These are phyloP conservation scores for Bimuria novae-zelandiae DNA, from an alignment of 2,329 filamentous ascomycete genomes.

Conservation along the genomic window DNA sequence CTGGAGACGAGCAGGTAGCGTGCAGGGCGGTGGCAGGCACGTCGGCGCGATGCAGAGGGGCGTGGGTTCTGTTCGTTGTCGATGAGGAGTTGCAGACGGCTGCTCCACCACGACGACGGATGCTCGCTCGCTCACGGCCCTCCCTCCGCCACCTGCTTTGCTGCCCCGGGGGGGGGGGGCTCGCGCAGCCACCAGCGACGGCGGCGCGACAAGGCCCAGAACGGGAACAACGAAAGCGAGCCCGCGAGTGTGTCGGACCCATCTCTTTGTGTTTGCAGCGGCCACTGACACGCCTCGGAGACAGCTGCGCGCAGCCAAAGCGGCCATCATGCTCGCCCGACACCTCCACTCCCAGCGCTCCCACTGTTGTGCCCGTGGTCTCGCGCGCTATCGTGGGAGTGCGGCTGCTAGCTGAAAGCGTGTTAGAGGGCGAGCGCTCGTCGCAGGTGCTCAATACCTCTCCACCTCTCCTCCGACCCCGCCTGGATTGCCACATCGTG, in stretches of 20 bases:
- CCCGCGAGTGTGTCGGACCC: not conserved
- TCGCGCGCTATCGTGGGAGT: not conserved
- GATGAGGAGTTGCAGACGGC: slow-evolving; percentile 15
- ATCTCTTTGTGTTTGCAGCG: not conserved
- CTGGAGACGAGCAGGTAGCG: not conserved
- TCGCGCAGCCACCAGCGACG: slow-evolving; percentile 10
- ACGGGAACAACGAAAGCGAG: slow-evolving; percentile 9
- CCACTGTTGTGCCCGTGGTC: not conserved
- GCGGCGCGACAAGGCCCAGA: slow-evolving; percentile 13
- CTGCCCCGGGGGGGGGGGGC: not conserved
- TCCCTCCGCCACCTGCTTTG: slow-evolving; percentile 10
- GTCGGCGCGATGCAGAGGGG: slow-evolving; percentile 5
- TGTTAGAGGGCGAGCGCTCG: slow-evolving; percentile 4
- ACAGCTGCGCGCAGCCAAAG: not conserved
- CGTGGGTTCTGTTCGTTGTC: slow-evolving; percentile 5
- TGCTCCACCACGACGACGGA: slow-evolving; percentile 19
- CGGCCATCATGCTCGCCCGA: not conserved
- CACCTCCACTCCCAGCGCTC: not conserved
- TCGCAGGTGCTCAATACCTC: not conserved
- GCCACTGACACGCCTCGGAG: slow-evolving; percentile 1
- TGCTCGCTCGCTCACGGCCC: slow-evolving; percentile 9
- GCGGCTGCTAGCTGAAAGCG: slow-evolving; percentile 6
- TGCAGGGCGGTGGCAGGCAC: slow-evolving; percentile 4
- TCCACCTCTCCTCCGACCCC: slow-evolving; percentile 1
- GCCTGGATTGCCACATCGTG: not conserved